These are phyloP conservation scores for Neurospora sp. DNA, from an alignment of 495 filamentous ascomycete genomes.

Conservation along the genomic window DNA sequence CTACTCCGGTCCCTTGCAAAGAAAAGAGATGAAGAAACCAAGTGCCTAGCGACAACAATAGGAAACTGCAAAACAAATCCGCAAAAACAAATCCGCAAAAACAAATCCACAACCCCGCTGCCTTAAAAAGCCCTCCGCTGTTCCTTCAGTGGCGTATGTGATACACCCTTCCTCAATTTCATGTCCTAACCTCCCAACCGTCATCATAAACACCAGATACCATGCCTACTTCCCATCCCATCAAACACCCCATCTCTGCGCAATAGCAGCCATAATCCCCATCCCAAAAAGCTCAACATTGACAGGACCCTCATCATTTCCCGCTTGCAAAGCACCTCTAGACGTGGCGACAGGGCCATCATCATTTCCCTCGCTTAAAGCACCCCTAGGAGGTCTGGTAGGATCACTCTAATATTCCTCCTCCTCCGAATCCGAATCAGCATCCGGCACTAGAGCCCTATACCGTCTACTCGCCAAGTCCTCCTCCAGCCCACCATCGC, in stretches of 20 bases:
- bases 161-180: background rate
- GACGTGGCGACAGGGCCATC: background rate
- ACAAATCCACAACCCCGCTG: background rate
- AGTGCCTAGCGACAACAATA: too few species aligned
- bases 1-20: background rate
- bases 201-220: background rate
- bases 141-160: background rate
- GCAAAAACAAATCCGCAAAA: background rate
- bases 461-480: slow-evolving; percentile 51
- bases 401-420: background rate
- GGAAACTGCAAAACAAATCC: too few species aligned
- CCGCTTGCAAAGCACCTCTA: background rate
- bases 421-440: slow-evolving; percentile 24
- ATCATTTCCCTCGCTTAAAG: background rate
- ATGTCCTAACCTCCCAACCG: background rate
- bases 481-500: slow-evolving; percentile 74
- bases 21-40: too few species aligned
- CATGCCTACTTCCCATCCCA: background rate
- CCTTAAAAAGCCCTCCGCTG: background rate
- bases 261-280: background rate
- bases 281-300: background rate
- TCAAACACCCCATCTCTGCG: background rate
- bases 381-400: background rate
- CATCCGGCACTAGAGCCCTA: slow-evolving; percentile 32
- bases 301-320: background rate